phyloP scores from a whole-genome alignment of 2,329 filamentous ascomycete species.

The Biscogniauxia mediterranea region DNA sequence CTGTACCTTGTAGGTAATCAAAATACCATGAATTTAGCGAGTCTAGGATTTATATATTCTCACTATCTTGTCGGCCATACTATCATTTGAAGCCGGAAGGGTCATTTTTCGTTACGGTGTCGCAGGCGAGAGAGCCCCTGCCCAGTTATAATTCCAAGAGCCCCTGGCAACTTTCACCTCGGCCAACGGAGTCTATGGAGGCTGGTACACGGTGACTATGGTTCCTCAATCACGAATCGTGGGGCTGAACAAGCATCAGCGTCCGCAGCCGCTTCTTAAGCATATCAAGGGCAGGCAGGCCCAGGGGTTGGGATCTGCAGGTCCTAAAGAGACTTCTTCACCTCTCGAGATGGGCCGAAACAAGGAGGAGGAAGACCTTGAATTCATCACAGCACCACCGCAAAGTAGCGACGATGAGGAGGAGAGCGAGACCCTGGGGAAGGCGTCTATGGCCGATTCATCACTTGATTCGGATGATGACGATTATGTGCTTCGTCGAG shows the following conservation, averaged over 20 bases:
- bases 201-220: neutral
- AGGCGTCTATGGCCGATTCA: slow-evolving; percentile 5
- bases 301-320: slow-evolving; percentile 2
- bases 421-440: slow-evolving; percentile 7
- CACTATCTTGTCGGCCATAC: neutral
- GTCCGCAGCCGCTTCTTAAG: slow-evolving; percentile 13
- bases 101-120: neutral
- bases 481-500: slow-evolving; percentile 28
- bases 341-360: slow-evolving; percentile 12
- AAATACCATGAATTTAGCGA: neutral
- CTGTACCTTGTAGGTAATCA: neutral
- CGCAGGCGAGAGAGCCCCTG: too few relatives aligned
- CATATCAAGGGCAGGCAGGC: slow-evolving; percentile 8
- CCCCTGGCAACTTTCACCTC: neutral
- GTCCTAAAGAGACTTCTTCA: slow-evolving; percentile 2
- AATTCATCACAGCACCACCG: slow-evolving; percentile 25
- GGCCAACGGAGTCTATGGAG: neutral
- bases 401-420: slow-evolving; percentile 27
- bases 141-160: too few relatives aligned
- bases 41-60: neutral
- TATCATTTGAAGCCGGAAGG: neutral
- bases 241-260: slow-evolving; percentile 17
- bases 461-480: slow-evolving; percentile 23
- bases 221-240: slow-evolving; percentile 5
- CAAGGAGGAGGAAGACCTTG: slow-evolving; percentile 17